Percentiles rank a stretch among this genome's conserved stretches.
Conservation (phyloP, 148 eudicot genomes). For the Vaccinium myrtillus region DNA sequence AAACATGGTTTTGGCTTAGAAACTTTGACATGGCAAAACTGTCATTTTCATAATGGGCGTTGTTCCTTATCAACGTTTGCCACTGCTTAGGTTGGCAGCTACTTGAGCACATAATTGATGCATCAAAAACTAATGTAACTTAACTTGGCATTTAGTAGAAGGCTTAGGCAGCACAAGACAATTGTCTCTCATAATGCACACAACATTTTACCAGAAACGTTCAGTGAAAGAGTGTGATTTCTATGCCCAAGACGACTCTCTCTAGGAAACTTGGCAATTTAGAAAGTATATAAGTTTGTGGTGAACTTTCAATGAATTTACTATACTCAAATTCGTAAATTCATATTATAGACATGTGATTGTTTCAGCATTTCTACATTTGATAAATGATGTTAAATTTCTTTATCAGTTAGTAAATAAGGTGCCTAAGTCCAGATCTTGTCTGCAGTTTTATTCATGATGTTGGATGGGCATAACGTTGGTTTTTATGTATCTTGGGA, state of each 20-base stretch:
- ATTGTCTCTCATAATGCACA: not conserved
- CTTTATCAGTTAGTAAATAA: not conserved
- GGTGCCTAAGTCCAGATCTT: not conserved
- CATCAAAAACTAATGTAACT: not conserved
- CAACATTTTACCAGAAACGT: not conserved
- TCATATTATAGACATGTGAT: not conserved
- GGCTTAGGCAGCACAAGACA: not conserved
- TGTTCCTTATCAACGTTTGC: not conserved
- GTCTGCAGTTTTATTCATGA: not conserved
- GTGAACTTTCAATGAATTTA: not conserved
- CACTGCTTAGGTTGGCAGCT: not conserved
- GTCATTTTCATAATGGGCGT: not conserved
- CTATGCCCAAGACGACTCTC: not conserved
- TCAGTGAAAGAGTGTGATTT: not conserved
- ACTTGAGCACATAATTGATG: not conserved
- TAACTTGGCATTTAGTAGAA: not conserved
- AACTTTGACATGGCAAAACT: not conserved
- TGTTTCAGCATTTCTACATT: not conserved
- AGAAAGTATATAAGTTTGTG: not conserved
- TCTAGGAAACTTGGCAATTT: not conserved
- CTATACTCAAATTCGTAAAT: not conserved
- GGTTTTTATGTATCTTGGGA: conserved; percentile 7
- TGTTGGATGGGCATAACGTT: conserved; percentile 7
- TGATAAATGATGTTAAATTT: not conserved
- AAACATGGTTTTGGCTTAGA: not conserved